A percentile compares a stretch with the other conserved stretches of the same genome.
Evolutionary conservation across 2,329 filamentous ascomycete species (phyloP).

Genomic region (Beauveria sp.): DNA sequence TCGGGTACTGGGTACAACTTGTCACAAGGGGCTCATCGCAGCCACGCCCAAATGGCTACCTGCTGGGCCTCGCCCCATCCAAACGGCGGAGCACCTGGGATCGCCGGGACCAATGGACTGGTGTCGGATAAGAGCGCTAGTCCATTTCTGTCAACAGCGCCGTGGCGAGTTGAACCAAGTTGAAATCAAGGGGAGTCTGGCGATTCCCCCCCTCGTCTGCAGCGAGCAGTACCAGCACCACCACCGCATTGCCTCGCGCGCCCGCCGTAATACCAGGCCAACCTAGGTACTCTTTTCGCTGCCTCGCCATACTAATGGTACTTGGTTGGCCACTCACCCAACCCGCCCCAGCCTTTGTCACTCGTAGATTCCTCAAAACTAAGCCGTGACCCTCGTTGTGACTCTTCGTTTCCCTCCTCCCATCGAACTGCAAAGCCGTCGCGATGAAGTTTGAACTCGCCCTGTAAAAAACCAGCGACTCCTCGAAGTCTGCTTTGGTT

Average conservation of each 20-base stretch:
- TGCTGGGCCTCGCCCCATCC: background rate
- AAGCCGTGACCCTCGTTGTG: constrained; percentile 25
- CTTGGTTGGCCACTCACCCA: background rate
- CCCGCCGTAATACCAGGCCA: background rate
- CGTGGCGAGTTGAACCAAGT: constrained; percentile 5
- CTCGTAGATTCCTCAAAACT: constrained; percentile 26
- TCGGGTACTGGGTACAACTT: background rate
- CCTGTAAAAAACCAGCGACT: constrained; percentile 47
- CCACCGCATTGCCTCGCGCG: background rate
- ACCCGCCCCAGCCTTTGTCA: constrained; percentile 16
- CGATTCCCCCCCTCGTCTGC: background rate
- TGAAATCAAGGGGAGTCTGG: constrained; percentile 11
- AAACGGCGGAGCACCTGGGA: background rate
- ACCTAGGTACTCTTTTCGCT: background rate
- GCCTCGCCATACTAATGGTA: background rate
- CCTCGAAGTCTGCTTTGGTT: constrained; percentile 46
- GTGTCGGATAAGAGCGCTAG: background rate
- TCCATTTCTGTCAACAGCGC: background rate
- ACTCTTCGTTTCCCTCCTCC: constrained; percentile 26
- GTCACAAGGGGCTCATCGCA: background rate
- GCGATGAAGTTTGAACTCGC: constrained; percentile 46
- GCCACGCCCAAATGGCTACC: constrained; percentile 1
- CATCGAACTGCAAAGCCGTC: constrained; percentile 43
- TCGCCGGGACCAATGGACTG: constrained; percentile 4
- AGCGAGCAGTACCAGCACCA: background rate